Evolutionary conservation across 1,139 yeast genomes (phyloP).

Genomic region (Sugiyamaella grinbergsii): DNA sequence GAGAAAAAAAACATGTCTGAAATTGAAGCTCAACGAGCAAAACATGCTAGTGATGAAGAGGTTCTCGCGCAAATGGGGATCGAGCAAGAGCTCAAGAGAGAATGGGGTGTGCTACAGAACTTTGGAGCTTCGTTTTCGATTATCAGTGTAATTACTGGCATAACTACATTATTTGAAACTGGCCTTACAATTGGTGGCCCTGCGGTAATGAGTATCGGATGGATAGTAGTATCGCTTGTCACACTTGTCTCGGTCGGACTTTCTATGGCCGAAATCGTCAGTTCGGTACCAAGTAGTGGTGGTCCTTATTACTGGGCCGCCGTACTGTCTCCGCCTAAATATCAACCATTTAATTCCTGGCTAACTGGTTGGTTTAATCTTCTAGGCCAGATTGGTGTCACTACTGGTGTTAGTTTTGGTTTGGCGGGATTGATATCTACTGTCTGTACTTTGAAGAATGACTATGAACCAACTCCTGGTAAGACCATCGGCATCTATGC

Average conservation of each 20-base stretch:
- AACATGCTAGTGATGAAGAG: conserved; percentile 46
- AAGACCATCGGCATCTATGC: conserved; percentile 50
- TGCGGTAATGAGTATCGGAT: conserved; percentile 62
- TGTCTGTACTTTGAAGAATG: conserved; percentile 31
- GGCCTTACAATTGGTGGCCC: conserved; percentile 43
- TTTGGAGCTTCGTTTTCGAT: conserved; percentile 56
- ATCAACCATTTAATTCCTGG: conserved; percentile 30
- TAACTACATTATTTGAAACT: conserved; percentile 31
- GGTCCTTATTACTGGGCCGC: conserved; percentile 39
- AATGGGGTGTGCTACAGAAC: conserved; percentile 51
- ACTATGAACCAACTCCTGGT: conserved; percentile 45
- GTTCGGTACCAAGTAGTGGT: conserved; percentile 64
- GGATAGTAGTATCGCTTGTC: conserved; percentile 62
- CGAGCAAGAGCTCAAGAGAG: conserved; percentile 52
- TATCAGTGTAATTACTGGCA: conserved; percentile 55
- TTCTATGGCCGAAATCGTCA: conserved; percentile 64
- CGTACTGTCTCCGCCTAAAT: conserved; percentile 32
- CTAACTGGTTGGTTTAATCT: conserved; percentile 28
- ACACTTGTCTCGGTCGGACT: conserved; percentile 56
- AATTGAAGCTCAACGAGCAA: conserved; percentile 9
- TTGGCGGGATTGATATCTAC: conserved; percentile 35
- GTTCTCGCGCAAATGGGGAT: conserved; percentile 56
- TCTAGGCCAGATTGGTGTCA: conserved; percentile 28
- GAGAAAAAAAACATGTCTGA: conserved; percentile 5
- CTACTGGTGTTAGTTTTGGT: conserved; percentile 30